phyloP scores from a whole-genome alignment of 768 basidiomycete genomes.

The Kwoniella bestiolae region DNA sequence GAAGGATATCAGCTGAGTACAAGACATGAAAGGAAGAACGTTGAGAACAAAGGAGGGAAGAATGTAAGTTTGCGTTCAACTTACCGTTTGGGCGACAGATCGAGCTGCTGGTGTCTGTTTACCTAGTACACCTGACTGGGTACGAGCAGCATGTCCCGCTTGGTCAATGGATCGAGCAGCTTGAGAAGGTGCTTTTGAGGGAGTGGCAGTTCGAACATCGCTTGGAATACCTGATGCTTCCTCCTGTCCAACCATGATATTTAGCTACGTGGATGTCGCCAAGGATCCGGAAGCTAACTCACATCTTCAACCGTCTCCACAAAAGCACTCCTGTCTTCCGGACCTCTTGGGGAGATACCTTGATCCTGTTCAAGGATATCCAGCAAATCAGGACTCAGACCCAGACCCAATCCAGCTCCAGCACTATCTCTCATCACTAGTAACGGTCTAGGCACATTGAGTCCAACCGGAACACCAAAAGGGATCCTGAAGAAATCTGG shows the following conservation, averaged over 20 bases:
- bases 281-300: constrained; percentile 6
- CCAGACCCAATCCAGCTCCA: constrained; percentile 33
- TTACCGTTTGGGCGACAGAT: constrained; percentile 10
- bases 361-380: constrained; percentile 31
- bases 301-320: constrained; percentile 57
- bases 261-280: neutral
- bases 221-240: constrained; percentile 18
- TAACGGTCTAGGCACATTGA: constrained; percentile 32
- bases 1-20: neutral
- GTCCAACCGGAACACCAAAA: constrained; percentile 39
- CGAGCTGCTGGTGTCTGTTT: constrained; percentile 5
- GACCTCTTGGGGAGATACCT: constrained; percentile 15
- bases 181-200: constrained; percentile 8
- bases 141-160: constrained; percentile 5
- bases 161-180: neutral
- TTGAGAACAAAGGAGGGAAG: constrained; percentile 9
- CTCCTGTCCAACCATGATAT: constrained; percentile 8
- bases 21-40: constrained; percentile 11
- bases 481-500: constrained; percentile 39
- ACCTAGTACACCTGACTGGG: constrained; percentile 12
- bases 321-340: constrained; percentile 48
- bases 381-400: constrained; percentile 29
- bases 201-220: constrained; percentile 6
- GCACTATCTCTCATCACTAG: constrained; percentile 36
- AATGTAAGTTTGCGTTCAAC: neutral